These are phyloP conservation scores for Hericium coralloides DNA, from an alignment of 768 basidiomycete genomes.

Conservation along the genomic window DNA sequence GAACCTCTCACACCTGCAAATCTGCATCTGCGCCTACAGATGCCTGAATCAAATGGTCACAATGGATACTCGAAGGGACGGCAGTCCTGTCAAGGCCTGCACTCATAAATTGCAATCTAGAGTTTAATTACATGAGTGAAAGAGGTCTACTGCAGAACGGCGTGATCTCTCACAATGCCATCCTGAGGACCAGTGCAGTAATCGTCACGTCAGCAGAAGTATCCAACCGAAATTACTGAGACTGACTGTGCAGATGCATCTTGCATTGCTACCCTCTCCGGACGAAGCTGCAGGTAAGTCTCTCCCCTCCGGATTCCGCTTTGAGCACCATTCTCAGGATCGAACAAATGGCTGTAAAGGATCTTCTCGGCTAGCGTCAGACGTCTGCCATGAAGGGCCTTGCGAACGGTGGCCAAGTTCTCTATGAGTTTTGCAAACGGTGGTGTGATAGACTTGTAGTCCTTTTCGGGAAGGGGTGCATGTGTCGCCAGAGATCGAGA, in stretches of 20 bases:
- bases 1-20: conserved; percentile 46
- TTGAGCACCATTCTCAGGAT: conserved; percentile 64
- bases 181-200: conserved; percentile 33
- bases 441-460: conserved; percentile 72
- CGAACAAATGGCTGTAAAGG: conserved; percentile 82
- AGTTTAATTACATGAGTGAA: conserved; percentile 2
- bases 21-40: conserved; percentile 81
- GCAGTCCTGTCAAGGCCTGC: conserved; percentile 78
- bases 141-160: neutral
- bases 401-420: conserved; percentile 63
- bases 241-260: conserved; percentile 86
- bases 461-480: conserved; percentile 37
- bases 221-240: neutral
- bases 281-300: conserved; percentile 81
- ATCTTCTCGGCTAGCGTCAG: conserved; percentile 97
- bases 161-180: conserved; percentile 58
- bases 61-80: conserved; percentile 90
- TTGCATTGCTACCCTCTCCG: conserved; percentile 96
- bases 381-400: conserved; percentile 61
- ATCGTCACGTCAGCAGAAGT: neutral
- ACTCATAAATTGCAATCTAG: conserved; percentile 96
- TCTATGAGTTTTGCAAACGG: conserved; percentile 66
- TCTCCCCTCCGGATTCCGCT: conserved; percentile 74
- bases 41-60: conserved; percentile 96
- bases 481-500: conserved; percentile 29